Conservation (phyloP, 495 filamentous ascomycete genomes). For the Hypoxylon trugodes region DNA sequence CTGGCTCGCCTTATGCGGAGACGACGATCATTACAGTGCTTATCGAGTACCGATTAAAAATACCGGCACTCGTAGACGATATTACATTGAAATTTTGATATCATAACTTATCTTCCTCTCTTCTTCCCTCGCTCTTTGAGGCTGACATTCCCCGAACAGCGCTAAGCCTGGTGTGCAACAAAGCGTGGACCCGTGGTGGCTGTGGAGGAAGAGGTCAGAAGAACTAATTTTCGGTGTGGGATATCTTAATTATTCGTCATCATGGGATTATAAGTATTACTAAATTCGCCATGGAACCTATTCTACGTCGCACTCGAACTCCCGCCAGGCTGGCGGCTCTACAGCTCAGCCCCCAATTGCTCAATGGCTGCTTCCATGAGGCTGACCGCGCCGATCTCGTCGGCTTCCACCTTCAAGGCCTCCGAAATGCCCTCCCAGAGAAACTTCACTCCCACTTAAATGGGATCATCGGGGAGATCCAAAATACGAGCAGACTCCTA, state of each 20-base stretch:
- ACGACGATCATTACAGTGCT: slow-evolving; percentile 16
- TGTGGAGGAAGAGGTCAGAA: slow-evolving; percentile 28
- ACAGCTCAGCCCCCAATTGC: slow-evolving; percentile 44
- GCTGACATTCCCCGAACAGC: slow-evolving; percentile 5
- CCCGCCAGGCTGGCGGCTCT: slow-evolving; percentile 18
- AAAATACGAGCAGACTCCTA: slow-evolving; percentile 53
- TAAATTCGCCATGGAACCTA: slow-evolving; percentile 23
- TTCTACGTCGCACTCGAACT: slow-evolving; percentile 21
- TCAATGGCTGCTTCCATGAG: slow-evolving; percentile 56
- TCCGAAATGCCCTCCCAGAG: slow-evolving; percentile 51
- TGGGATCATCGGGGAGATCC: slow-evolving; percentile 53
- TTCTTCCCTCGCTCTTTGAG: neutral
- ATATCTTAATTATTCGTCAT: slow-evolving; percentile 17
- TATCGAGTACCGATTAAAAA: slow-evolving; percentile 14
- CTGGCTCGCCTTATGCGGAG: slow-evolving; percentile 27
- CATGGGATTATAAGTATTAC: slow-evolving; percentile 29
- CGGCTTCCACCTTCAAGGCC: slow-evolving; percentile 50
- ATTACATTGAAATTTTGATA: slow-evolving; percentile 6
- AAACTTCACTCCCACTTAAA: slow-evolving; percentile 53
- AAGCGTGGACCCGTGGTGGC: slow-evolving; percentile 8
- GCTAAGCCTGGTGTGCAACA: slow-evolving; percentile 14
- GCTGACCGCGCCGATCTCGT: slow-evolving; percentile 55
- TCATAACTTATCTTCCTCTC: neutral
- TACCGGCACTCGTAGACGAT: slow-evolving; percentile 4
- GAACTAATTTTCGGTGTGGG: slow-evolving; percentile 14